A percentile compares a stretch with the other conserved stretches of the same genome.
These are phyloP conservation scores for Phoma sp. DNA, from an alignment of 2,329 filamentous ascomycete species.

Conservation along the genomic window DNA sequence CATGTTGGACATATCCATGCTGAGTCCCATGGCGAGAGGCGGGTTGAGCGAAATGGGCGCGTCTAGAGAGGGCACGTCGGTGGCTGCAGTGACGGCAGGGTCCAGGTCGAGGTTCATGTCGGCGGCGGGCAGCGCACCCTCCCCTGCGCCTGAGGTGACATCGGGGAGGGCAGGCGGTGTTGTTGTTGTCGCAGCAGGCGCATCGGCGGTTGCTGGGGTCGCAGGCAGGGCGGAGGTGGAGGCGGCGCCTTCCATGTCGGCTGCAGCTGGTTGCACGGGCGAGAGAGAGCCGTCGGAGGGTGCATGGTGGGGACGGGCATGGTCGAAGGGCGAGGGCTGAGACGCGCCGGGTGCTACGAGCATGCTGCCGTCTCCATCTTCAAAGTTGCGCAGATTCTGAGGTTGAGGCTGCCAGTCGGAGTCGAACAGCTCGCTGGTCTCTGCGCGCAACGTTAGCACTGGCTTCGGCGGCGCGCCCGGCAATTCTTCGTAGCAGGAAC, in stretches of 20 bases:
- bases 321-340: constrained; percentile 20
- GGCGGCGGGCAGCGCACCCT: constrained; percentile 13
- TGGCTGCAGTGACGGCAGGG: constrained; percentile 10
- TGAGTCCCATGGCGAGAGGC: constrained; percentile 18
- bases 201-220: constrained; percentile 12
- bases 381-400: constrained; percentile 7
- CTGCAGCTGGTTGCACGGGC: constrained; percentile 26
- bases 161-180: constrained; percentile 16
- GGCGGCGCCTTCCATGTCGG: constrained; percentile 40
- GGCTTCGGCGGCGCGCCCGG: constrained; percentile 12
- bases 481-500: constrained; percentile 5
- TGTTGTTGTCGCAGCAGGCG: constrained; percentile 24
- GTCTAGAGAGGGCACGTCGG: constrained; percentile 25
- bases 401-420: constrained; percentile 1
- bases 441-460: constrained; percentile 16
- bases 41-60: constrained; percentile 30
- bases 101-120: neutral
- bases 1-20: constrained; percentile 15
- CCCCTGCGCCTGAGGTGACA: neutral
- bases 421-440: constrained; percentile 2
- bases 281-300: constrained; percentile 22
- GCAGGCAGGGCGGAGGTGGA: constrained; percentile 24
- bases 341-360: constrained; percentile 34
- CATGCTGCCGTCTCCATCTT: constrained; percentile 43
- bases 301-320: constrained; percentile 36